Percentiles rank a stretch among this genome's conserved stretches.
Evolutionary conservation across 257 asterid species (phyloP).

Genomic region (Plantago ovata): DNA sequence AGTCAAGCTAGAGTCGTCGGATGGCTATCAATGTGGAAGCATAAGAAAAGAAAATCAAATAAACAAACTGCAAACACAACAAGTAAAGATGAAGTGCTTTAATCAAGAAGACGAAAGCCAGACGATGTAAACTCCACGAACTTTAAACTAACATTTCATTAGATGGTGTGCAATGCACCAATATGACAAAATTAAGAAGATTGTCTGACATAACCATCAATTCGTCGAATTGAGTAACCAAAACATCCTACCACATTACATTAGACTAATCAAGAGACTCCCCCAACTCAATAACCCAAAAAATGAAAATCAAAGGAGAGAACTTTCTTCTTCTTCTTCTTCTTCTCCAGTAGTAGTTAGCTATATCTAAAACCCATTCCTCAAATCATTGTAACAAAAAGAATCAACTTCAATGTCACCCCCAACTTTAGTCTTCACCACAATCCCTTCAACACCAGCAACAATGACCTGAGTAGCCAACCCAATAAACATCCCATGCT

Average conservation of each 20-base stretch:
- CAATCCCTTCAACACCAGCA: slow-evolving; percentile 51
- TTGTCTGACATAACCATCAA: slow-evolving; percentile 15
- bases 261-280: slow-evolving; percentile 14
- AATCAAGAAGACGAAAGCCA: too few species aligned
- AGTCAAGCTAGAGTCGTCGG: too few species aligned
- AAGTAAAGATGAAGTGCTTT: too few species aligned
- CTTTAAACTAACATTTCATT: slow-evolving; percentile 4
- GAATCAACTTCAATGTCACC: slow-evolving; percentile 29
- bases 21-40: too few species aligned
- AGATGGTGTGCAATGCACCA: slow-evolving; percentile 14
- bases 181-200: slow-evolving; percentile 10
- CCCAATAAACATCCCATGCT: slow-evolving; percentile 64
- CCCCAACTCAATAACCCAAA: slow-evolving; percentile 17
- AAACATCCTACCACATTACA: slow-evolving; percentile 17
- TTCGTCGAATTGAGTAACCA: slow-evolving; percentile 19
- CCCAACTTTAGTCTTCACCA: slow-evolving; percentile 49
- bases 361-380: slow-evolving; percentile 33
- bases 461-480: slow-evolving; percentile 54
- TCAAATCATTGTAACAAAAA: slow-evolving; percentile 38
- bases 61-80: too few species aligned
- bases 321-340: neutral
- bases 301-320: neutral
- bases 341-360: slow-evolving; percentile 3
- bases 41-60: too few species aligned
- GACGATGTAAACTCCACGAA: neutral